Evolutionary conservation across 139 green algal species (phyloP).

Genomic region (Astrephomene gubernaculifera): DNA sequence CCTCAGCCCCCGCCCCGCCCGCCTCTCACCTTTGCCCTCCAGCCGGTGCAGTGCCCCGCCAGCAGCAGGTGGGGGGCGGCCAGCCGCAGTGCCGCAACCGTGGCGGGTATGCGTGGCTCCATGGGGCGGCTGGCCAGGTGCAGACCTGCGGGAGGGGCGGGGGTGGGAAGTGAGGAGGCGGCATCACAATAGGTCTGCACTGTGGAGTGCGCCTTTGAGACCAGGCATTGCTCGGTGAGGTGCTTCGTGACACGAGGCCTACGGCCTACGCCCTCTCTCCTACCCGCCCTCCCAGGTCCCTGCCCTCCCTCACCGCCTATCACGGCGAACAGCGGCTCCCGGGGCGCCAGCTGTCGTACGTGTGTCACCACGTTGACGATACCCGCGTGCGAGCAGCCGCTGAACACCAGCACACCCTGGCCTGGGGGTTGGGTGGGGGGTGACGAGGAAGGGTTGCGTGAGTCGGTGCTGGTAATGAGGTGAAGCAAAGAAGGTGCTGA

Average conservation of each 20-base stretch:
- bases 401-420: slow-evolving; percentile 53
- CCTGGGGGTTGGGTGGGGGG: slow-evolving; percentile 4
- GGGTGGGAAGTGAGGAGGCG: too few species aligned
- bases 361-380: slow-evolving; percentile 59
- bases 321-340: slow-evolving; percentile 35
- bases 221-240: too few species aligned
- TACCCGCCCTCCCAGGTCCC: too few species aligned
- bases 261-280: too few species aligned
- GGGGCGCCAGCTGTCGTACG: neutral
- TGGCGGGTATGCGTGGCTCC: slow-evolving; percentile 43
- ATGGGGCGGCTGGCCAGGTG: slow-evolving; percentile 49
- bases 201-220: too few species aligned
- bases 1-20: neutral
- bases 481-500: too few species aligned
- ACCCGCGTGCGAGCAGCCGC: slow-evolving; percentile 56
- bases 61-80: slow-evolving; percentile 29
- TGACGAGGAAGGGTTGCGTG: too few species aligned
- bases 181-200: too few species aligned
- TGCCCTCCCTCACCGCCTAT: slow-evolving; percentile 47
- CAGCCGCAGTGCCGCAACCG: slow-evolving; percentile 36
- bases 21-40: slow-evolving; percentile 45
- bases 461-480: too few species aligned
- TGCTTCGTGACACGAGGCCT: too few species aligned
- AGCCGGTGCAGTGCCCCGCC: slow-evolving; percentile 57
- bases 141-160: slow-evolving; percentile 39